A percentile compares a stretch with the other conserved stretches of the same genome.
Conservation (phyloP, 306 rosid species). For the Arachis stenosperma region DNA sequence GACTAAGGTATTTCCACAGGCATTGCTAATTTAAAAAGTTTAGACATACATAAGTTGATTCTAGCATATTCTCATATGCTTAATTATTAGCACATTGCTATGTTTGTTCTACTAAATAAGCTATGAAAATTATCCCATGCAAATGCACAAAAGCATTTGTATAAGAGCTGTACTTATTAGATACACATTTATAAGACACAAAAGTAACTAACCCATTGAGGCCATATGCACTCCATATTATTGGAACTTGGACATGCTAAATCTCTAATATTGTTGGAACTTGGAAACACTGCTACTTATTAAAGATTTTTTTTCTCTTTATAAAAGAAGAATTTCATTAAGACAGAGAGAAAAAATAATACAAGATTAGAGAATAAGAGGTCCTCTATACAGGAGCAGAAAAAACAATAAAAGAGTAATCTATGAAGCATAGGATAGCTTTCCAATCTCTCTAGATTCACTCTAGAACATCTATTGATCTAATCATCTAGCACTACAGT, state of each 20-base stretch:
- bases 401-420: no score
- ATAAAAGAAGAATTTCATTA: no score
- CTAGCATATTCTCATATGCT: not conserved
- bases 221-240: not conserved
- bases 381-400: no score
- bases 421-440: no score
- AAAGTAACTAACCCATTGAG: conserved; percentile 12
- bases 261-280: not conserved
- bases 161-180: not conserved
- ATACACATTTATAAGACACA: conserved; percentile 4
- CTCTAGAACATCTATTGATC: not conserved
- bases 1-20: no score
- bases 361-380: no score
- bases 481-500: not conserved
- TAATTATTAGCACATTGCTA: not conserved
- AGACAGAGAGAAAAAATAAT: no score
- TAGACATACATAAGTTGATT: not conserved
- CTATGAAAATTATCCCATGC: not conserved
- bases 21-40: not conserved
- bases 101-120: conserved; percentile 4
- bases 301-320: no score
- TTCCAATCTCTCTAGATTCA: not conserved
- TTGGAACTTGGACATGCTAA: not conserved
- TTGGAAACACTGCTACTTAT: not conserved
- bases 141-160: conserved; percentile 25